Evolutionary conservation across 192 early-diverging fungal genomes (phyloP).

Genomic region (Backusella tuberculispora): DNA sequence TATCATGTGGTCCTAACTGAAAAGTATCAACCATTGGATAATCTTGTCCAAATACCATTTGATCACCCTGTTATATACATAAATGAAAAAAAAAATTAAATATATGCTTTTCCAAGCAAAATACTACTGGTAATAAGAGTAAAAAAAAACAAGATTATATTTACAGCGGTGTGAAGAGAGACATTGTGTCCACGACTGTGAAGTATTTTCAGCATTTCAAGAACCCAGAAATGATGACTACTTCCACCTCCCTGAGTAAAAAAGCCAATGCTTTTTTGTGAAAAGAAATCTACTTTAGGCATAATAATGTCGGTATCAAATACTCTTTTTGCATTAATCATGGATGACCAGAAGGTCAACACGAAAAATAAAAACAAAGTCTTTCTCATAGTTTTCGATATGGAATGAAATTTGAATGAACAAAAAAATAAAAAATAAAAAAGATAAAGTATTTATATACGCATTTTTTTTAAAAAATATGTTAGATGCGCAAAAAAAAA

Average conservation of each 20-base stretch:
- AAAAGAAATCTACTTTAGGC: neutral
- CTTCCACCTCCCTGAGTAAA: slow-evolving; percentile 19
- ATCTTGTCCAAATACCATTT: slow-evolving; percentile 10
- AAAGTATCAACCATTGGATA: slow-evolving; percentile 21
- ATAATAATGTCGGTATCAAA: neutral
- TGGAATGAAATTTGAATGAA: too few relatives aligned
- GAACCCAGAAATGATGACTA: slow-evolving; percentile 34
- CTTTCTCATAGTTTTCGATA: neutral
- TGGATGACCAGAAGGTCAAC: neutral
- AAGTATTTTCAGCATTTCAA: slow-evolving; percentile 31
- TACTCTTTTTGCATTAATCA: neutral
- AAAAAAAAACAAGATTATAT: neutral
- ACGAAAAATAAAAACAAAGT: neutral
- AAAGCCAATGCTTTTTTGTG: slow-evolving; percentile 9
- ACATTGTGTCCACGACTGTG: slow-evolving; percentile 28
- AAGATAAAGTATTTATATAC: too few relatives aligned
- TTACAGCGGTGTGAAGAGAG: slow-evolving; percentile 24
- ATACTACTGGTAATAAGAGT: too few relatives aligned
- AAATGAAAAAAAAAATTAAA: neutral
- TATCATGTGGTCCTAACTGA: neutral
- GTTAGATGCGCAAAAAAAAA: too few relatives aligned
- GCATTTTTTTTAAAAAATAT: too few relatives aligned
- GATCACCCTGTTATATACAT: slow-evolving; percentile 16
- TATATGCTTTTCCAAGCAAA: neutral
- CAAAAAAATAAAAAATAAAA: too few relatives aligned